phyloP scores from a whole-genome alignment of 257 asterid species.

The Handroanthus guayacan region DNA sequence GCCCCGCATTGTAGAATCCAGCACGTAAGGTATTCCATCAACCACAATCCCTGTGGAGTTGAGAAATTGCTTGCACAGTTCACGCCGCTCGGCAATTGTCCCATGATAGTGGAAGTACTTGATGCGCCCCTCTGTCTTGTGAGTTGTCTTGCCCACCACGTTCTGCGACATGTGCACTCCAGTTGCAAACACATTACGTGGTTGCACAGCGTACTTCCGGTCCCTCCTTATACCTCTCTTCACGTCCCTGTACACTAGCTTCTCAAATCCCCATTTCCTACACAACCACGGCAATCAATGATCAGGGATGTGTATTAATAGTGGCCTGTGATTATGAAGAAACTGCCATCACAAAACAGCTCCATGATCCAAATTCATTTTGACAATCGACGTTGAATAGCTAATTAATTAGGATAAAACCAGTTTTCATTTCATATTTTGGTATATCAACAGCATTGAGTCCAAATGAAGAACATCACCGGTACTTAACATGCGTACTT shows the following conservation, averaged over 20 bases:
- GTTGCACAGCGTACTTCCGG: constrained; percentile 80
- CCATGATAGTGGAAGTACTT: constrained; percentile 85
- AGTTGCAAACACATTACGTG: constrained; percentile 72
- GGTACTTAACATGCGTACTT: too few species aligned
- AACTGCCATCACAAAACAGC: not conserved
- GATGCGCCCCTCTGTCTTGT: constrained; percentile 68
- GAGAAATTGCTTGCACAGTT: constrained; percentile 62
- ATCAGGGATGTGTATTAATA: not conserved
- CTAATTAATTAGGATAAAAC: not conserved
- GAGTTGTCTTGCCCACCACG: constrained; percentile 64
- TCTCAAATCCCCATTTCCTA: constrained; percentile 95
- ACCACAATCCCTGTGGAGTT: constrained; percentile 51
- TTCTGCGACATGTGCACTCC: constrained; percentile 91
- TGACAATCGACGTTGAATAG: not conserved
- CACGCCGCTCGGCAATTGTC: constrained; percentile 69
- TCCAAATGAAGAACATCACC: too few species aligned
- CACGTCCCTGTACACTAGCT: constrained; percentile 74
- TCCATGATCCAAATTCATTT: not conserved
- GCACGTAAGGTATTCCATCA: constrained; percentile 55
- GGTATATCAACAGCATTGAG: too few species aligned
- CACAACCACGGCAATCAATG: not conserved
- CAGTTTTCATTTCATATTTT: too few species aligned
- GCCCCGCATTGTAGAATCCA: constrained; percentile 66
- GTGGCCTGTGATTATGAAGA: not conserved
- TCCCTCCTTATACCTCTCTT: constrained; percentile 68